Base-by-base conservation (phyloP, 148 eudicot species). In the Nepenthes mirabilis region DNA sequence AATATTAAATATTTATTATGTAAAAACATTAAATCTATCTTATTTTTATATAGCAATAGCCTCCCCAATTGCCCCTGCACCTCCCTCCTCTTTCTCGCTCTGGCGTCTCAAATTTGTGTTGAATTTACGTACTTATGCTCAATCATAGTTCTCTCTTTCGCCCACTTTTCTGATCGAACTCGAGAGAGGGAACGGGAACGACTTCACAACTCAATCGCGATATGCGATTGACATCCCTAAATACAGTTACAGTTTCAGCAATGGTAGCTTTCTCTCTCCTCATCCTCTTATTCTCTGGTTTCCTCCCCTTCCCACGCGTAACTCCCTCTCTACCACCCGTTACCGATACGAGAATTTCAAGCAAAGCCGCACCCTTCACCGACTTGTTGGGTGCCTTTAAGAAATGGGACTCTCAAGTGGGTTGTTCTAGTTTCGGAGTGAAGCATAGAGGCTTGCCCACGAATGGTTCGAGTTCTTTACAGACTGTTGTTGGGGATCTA, bases 391-490 rank as follows among this genome's bases (percentile, higher is more conserved):
- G 35, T 14, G 90, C 90, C 2, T 83, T 69, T 66, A 69, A 52
- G 43, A 71, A 78, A 9, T 91, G 95, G 93, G 96, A 91, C 57
- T 60, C 79, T 37, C 75, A 77, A 51, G 73, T 85, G 80, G 97
- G 97, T 49, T 91, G 93, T 65, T 53, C 74, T 33, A 71, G 45
- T 23, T 91, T 85, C 58, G 75, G 77, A 58, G 79, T 74, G 61
- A 83, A 76, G 37, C 64, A 74, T 64, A 63, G 35, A 34, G 71
- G 51, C 56, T 69, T 52, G 78, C 48, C 56, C 14, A 61, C 57
- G 65, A 86, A 80, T 58, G 81, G 72, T 69, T 77, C 81, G n/a
- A 67, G 50, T 55, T 80, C 85, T 36, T 37, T 87, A 59, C 93
- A 91, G 70, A 68, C 62, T 23, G 75, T 43, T 43, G 77, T 47